Evolutionary conservation across 768 basidiomycete genomes (phyloP).

Genomic region (Podaxis sp.): DNA sequence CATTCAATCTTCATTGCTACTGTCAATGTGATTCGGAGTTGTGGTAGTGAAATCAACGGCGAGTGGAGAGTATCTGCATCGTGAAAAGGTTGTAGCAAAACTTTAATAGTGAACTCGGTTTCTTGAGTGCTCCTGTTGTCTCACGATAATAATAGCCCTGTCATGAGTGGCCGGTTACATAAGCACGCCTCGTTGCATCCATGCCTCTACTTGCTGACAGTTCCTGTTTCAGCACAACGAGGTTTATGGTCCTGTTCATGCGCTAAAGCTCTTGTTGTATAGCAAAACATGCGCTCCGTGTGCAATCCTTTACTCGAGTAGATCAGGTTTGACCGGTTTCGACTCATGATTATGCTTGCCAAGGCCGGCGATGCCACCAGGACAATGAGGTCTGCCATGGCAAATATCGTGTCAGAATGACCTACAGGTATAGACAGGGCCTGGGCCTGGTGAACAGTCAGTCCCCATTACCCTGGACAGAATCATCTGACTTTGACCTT

Average conservation of each 20-base stretch:
- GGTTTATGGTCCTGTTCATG: background rate
- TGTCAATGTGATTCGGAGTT: conserved; percentile 10
- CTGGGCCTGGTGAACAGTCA: too few relatives aligned
- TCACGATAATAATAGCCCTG: conserved; percentile 3
- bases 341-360: background rate
- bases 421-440: too few relatives aligned
- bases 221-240: conserved; percentile 7
- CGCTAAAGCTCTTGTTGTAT: background rate
- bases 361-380: background rate
- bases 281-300: background rate
- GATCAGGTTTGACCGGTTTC: background rate
- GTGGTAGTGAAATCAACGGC: background rate
- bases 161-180: conserved; percentile 13
- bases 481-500: background rate
- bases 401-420: too few relatives aligned
- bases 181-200: conserved; percentile 22
- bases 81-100: background rate
- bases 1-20: conserved; percentile 51
- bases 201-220: background rate
- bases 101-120: conserved; percentile 15
- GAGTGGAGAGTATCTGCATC: conserved; percentile 3
- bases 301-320: background rate
- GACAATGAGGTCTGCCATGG: background rate
- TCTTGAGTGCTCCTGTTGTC: background rate
- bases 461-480: background rate